These are phyloP conservation scores for Sarocladium strictum DNA, from an alignment of 2,329 filamentous ascomycete genomes.

Conservation along the genomic window DNA sequence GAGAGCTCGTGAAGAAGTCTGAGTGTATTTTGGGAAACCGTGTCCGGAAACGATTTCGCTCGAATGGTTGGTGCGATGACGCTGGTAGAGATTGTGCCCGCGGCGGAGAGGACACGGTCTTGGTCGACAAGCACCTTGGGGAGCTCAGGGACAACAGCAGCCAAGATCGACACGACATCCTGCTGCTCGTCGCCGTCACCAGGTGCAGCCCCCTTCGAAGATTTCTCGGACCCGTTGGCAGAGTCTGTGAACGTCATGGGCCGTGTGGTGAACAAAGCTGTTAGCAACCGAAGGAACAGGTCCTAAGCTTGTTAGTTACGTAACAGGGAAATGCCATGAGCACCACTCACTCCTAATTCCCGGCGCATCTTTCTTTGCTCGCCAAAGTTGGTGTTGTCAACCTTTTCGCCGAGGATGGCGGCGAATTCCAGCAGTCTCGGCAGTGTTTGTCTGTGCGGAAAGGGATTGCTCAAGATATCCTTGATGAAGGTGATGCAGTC, in stretches of 20 bases:
- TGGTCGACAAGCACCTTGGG: slow-evolving; percentile 78
- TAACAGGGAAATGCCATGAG: not conserved
- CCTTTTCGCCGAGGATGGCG: slow-evolving; percentile 84
- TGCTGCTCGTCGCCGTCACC: slow-evolving; percentile 49
- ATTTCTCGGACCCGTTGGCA: slow-evolving; percentile 32
- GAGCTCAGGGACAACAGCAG: slow-evolving; percentile 71
- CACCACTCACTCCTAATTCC: slow-evolving; percentile 69
- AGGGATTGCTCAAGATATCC: slow-evolving; percentile 86
- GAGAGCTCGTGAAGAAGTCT: slow-evolving; percentile 71
- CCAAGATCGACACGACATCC: slow-evolving; percentile 75
- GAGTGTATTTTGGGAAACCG: slow-evolving; percentile 66
- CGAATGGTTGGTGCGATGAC: slow-evolving; percentile 77
- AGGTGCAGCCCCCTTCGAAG: slow-evolving; percentile 26
- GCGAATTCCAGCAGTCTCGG: slow-evolving; percentile 84
- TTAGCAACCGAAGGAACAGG: slow-evolving; percentile 78
- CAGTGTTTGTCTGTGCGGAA: slow-evolving; percentile 87
- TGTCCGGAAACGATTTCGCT: slow-evolving; percentile 81
- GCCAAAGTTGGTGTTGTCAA: slow-evolving; percentile 96
- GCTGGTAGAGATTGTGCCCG: slow-evolving; percentile 74
- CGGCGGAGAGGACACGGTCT: slow-evolving; percentile 74
- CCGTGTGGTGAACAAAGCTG: slow-evolving; percentile 89
- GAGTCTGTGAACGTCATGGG: slow-evolving; percentile 66
- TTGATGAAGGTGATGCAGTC: slow-evolving; percentile 88
- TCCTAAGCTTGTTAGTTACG: slow-evolving; percentile 52
- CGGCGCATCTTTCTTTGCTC: slow-evolving; percentile 88